Percentiles rank a stretch among this genome's conserved stretches.
Evolutionary conservation across 1,139 yeast species (phyloP).

Genomic region (Saccharomycopsis hybrid): DNA sequence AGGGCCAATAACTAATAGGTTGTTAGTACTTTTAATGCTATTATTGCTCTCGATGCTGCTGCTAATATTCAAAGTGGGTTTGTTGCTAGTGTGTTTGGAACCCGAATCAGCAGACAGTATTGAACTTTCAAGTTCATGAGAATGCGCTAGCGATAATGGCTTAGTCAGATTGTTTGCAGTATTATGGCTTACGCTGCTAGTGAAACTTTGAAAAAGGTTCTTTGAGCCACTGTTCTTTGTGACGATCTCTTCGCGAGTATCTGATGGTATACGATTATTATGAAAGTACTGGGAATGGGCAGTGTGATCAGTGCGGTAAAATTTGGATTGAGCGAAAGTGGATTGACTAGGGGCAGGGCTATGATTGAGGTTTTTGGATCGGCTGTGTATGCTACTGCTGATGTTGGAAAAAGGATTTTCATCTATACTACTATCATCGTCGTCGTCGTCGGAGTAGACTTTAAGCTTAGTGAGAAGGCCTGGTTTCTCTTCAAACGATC

Average conservation of each 20-base stretch:
- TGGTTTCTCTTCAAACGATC: conserved; percentile 9
- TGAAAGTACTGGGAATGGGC: conserved; percentile 1
- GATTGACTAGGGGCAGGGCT: background rate
- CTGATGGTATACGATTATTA: conserved; percentile 1
- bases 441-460: conserved; percentile 20
- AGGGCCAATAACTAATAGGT: background rate
- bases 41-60: background rate
- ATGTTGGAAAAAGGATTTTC: background rate
- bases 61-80: background rate
- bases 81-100: background rate
- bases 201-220: background rate
- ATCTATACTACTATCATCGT: background rate
- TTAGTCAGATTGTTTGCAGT: background rate
- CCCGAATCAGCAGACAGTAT: background rate
- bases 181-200: background rate
- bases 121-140: too few relatives aligned
- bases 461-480: conserved; percentile 17
- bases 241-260: background rate
- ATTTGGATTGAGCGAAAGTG: too few relatives aligned
- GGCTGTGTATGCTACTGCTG: background rate
- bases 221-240: background rate
- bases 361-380: background rate
- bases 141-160: background rate
- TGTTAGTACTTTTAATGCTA: too few relatives aligned
- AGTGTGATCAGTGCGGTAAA: too few relatives aligned